Evolutionary conservation across 805 yeast genomes (phyloP), one percentile per base, ranked within the genome.

Genomic region (Scheffersomyces ergatensis): DNA sequence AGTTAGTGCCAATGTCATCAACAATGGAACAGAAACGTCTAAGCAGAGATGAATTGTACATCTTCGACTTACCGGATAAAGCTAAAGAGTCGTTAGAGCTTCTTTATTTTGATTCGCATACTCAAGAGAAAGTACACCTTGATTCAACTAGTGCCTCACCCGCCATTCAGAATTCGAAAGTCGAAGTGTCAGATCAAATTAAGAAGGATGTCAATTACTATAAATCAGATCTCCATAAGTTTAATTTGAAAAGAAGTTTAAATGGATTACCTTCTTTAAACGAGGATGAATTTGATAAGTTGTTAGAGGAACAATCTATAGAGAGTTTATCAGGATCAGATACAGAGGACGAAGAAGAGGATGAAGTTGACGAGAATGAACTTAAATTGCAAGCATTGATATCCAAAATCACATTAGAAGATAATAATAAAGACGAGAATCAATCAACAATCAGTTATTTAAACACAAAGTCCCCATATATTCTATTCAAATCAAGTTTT

Each of bases 381-480:
- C 44, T 49, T 36, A 39, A 34, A 20, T 27, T 43, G 13, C 39
- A 37, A 25, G 27, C 27, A 5, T 34, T 63, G 26, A 47, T 65
- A 13, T 60, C 58, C 53, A 24, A 55, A 21, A 19, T 56, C 20
- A 54, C 39, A 5, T 4, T 43, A 12, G 51, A 12, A 38, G 51
- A 14, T 8, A 36, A 51, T 2, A 58, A 52, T 2, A 61, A 55
- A 1, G 66, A 62, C 13, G 9, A 7, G 24, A 63, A 54, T 14
- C 72, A 57, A 25, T 54, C 64, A 18, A 59, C 62, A 20, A 61
- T 72, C 27, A 75, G 83, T 53, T 79, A 73, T 53, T 54, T 85
- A 45, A 79, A 83, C 42, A 82, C 92, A 0, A 78, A 80, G 50
- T 81, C 95, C 0, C 89, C 97, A 0, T 78, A 64, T 39, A 71